phyloP scores from a whole-genome alignment of 106 monocot species.

The Triglochin maritima region DNA sequence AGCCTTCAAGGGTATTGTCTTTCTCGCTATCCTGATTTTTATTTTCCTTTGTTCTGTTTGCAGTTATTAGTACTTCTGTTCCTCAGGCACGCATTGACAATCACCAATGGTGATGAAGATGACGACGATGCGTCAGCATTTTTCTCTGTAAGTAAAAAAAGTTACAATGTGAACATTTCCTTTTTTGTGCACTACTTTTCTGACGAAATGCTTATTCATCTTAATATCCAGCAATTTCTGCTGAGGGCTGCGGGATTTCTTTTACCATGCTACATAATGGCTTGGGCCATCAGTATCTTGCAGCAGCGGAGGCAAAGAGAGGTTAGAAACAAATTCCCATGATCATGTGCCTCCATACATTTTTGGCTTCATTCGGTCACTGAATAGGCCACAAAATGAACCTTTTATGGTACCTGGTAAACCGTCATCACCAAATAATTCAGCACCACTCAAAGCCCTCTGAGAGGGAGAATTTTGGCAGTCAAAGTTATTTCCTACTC shows the following conservation, averaged over 20 bases:
- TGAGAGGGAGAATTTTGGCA: too few relatives aligned
- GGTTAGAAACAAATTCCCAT: slow-evolving; percentile 18
- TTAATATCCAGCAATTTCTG: slow-evolving; percentile 42
- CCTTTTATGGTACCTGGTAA: too few relatives aligned
- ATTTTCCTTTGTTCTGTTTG: slow-evolving; percentile 3
- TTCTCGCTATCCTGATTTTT: not conserved
- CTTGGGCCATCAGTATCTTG: slow-evolving; percentile 60
- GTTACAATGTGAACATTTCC: not conserved
- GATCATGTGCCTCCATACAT: too few relatives aligned
- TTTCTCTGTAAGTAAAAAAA: slow-evolving; percentile 50
- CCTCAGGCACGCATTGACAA: slow-evolving; percentile 56
- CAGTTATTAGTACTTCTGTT: slow-evolving; percentile 69
- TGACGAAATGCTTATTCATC: not conserved
- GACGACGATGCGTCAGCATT: slow-evolving; percentile 69
- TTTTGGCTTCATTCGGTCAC: too few relatives aligned
- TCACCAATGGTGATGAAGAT: slow-evolving; percentile 48
- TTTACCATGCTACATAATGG: slow-evolving; percentile 71
- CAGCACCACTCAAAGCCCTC: too few relatives aligned
- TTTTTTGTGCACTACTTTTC: not conserved
- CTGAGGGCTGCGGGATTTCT: slow-evolving; percentile 67
- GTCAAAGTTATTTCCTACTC: too few relatives aligned
- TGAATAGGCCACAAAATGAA: too few relatives aligned
- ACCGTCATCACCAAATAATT: too few relatives aligned
- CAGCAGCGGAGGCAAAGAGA: slow-evolving; percentile 58
- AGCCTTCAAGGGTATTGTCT: not conserved